A percentile compares a stretch with the other conserved stretches of the same genome.
Conservation (phyloP, 2,329 filamentous ascomycete species). For the Sclerotinia sclerotiorum region DNA sequence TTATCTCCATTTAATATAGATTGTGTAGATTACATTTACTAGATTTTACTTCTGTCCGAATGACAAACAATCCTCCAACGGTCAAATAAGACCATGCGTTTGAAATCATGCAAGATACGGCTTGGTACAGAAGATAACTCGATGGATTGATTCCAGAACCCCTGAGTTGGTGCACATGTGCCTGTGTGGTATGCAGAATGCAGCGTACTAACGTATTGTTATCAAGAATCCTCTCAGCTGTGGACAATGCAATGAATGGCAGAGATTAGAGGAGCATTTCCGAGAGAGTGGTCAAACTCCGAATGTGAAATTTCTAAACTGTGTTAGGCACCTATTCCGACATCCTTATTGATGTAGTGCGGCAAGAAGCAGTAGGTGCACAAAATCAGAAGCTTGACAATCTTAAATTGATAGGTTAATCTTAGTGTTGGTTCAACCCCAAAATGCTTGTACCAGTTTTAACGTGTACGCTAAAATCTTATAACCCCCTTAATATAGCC, state of each 20-base stretch:
- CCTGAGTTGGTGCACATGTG: background rate
- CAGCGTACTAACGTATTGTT: background rate
- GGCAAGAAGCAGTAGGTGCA: no score
- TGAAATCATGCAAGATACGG: background rate
- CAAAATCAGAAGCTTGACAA: background rate
- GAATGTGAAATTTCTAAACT: background rate
- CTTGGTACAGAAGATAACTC: background rate
- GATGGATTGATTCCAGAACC: background rate
- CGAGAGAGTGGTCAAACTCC: background rate
- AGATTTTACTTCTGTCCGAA: background rate
- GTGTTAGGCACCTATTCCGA: background rate
- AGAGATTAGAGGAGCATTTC: background rate
- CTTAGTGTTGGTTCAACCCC: no score
- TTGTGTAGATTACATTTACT: background rate
- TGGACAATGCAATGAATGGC: background rate
- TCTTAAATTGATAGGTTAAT: background rate
- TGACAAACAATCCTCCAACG: background rate
- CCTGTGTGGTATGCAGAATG: background rate
- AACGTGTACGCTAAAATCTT: background rate
- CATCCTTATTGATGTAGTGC: background rate
- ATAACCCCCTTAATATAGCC: background rate
- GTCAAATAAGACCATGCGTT: background rate
- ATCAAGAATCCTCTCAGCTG: background rate
- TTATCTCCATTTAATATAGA: background rate
- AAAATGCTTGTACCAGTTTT: background rate